phyloP scores from a whole-genome alignment of 2,329 filamentous ascomycete species.

The Phaeosphaeriaceae sp. region DNA sequence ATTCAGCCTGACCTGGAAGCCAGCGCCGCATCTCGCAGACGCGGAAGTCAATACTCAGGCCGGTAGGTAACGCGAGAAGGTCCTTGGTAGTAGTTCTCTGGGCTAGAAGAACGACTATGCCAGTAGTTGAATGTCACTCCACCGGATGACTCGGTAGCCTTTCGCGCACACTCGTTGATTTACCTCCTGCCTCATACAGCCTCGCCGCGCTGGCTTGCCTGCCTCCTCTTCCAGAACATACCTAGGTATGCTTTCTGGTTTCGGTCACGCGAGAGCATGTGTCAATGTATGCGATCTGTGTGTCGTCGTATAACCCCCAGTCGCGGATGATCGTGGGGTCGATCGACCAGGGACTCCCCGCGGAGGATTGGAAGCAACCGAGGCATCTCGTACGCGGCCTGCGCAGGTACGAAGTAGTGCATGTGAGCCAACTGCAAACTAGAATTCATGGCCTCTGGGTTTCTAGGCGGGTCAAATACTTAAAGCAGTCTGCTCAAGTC shows the following conservation, averaged over 20 bases:
- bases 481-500: conserved; percentile 12
- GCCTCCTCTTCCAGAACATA: neutral
- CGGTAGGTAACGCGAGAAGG: neutral
- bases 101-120: neutral
- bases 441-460: conserved; percentile 14
- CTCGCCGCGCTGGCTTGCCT: neutral
- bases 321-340: neutral
- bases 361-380: conserved; percentile 22
- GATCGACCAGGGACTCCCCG: conserved; percentile 18
- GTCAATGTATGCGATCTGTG: neutral
- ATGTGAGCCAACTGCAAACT: conserved; percentile 24
- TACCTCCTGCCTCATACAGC: neutral
- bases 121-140: neutral
- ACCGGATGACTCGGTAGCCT: neutral
- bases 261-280: neutral
- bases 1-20: too few species aligned
- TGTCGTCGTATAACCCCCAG: neutral
- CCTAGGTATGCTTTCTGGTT: neutral
- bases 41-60: neutral
- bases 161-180: neutral
- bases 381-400: conserved; percentile 15
- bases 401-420: conserved; percentile 20
- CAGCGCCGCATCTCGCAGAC: neutral
- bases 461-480: conserved; percentile 17
- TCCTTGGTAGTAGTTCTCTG: neutral